Evolutionary conservation across 169 alveolate species (phyloP).

Genomic region (Plasmodium fragile): DNA sequence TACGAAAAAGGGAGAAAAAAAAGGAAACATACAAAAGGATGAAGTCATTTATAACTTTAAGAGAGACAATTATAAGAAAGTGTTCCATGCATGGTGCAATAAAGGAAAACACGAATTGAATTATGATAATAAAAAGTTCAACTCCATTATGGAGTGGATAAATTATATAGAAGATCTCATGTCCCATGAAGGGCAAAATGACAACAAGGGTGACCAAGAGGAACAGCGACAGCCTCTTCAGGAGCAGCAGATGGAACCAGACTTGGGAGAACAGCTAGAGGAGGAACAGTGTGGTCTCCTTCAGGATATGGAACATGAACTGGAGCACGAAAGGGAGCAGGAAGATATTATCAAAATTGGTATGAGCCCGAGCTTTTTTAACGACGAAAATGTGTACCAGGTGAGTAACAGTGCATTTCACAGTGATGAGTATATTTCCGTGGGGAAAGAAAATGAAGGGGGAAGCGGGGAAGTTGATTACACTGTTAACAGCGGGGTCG

Average conservation of each 20-base stretch:
- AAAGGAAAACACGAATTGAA: constrained; percentile 73
- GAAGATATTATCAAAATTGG: background rate
- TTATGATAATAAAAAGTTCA: constrained; percentile 64
- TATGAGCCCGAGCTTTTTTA: background rate
- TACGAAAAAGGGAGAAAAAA: constrained; percentile 4
- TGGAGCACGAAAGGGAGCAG: background rate
- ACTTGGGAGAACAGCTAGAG: background rate
- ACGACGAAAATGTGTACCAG: constrained; percentile 3
- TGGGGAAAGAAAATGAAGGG: background rate
- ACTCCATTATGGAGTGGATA: constrained; percentile 75
- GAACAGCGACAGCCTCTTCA: background rate
- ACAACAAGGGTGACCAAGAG: background rate
- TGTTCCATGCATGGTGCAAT: constrained; percentile 72
- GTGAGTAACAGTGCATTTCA: background rate
- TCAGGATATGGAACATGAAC: background rate
- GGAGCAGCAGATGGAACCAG: background rate
- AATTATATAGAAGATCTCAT: constrained; percentile 61
- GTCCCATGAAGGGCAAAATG: constrained; percentile 23
- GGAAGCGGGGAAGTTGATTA: background rate
- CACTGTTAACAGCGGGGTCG: background rate
- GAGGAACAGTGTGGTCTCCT: background rate
- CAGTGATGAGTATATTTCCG: background rate
- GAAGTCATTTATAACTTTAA: constrained; percentile 71
- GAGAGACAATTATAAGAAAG: constrained; percentile 51
- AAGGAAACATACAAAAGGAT: constrained; percentile 37